Evolutionary conservation across 139 green algal genomes (phyloP).

Genomic region (Micractinium sp.): DNA sequence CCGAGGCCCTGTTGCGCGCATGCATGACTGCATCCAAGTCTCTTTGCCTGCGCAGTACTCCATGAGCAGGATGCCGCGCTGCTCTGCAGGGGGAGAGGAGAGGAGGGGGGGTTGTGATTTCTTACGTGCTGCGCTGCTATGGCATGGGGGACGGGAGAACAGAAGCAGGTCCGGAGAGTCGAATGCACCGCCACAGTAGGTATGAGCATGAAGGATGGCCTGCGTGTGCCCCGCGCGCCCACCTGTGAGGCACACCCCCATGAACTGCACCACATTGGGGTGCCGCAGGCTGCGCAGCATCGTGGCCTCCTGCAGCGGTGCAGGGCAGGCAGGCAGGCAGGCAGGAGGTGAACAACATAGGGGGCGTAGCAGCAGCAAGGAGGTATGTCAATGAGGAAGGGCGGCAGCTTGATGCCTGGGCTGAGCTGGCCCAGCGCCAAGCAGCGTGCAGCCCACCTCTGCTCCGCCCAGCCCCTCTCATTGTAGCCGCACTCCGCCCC

Average conservation of each 20-base stretch:
- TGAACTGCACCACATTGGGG: background rate
- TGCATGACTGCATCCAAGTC: constrained; percentile 1
- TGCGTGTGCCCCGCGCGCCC: background rate
- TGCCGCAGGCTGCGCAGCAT: constrained; percentile 1
- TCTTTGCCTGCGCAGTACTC: background rate
- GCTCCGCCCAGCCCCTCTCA: too few species aligned
- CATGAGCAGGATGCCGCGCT: constrained; percentile 15
- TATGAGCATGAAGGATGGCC: too few species aligned
- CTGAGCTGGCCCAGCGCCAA: too few species aligned
- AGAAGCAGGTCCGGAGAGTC: too few species aligned
- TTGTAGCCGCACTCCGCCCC: background rate
- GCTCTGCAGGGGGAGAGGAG: background rate
- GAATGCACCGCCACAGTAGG: too few species aligned
- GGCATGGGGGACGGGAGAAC: background rate
- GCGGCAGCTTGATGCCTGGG: too few species aligned
- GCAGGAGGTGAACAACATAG: background rate
- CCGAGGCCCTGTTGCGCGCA: background rate
- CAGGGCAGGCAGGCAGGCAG: background rate
- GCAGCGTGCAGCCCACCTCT: too few species aligned
- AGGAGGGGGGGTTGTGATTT: background rate
- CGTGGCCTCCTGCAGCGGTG: background rate
- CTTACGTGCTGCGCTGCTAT: background rate
- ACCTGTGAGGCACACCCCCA: background rate
- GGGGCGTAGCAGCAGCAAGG: background rate
- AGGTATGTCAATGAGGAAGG: too few species aligned